Conservation (phyloP, 805 yeast genomes). For the Scheffersomyces ergatensis region DNA sequence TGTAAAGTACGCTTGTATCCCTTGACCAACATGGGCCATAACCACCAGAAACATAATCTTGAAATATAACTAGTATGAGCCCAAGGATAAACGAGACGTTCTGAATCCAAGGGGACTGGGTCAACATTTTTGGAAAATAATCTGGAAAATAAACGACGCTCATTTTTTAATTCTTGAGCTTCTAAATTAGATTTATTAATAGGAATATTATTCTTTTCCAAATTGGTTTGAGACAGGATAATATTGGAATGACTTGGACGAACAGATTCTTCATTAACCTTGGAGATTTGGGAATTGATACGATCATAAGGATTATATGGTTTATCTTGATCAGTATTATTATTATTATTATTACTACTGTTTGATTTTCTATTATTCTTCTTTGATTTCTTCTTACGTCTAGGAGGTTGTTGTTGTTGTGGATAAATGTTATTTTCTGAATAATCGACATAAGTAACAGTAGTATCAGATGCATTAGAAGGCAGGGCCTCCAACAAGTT, state of each 20-base stretch:
- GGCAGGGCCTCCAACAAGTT: constrained; percentile 3
- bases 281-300: neutral
- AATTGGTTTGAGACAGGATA: neutral
- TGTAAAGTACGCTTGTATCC: constrained; percentile 40
- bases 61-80: constrained; percentile 34
- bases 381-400: neutral
- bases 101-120: constrained; percentile 48
- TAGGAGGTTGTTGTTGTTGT: neutral
- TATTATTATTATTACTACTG: neutral
- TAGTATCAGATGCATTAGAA: constrained; percentile 12
- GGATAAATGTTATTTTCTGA: neutral
- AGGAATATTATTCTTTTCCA: neutral
- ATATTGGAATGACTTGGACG: neutral
- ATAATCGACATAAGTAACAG: constrained; percentile 13
- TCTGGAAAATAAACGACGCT: constrained; percentile 51
- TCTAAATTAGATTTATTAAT: neutral
- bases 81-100: constrained; percentile 51
- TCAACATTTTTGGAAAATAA: constrained; percentile 50
- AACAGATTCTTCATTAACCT: neutral
- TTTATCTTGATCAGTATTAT: neutral
- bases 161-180: constrained; percentile 37
- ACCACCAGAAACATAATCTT: constrained; percentile 39
- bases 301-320: neutral
- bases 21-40: constrained; percentile 35
- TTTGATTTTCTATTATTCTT: neutral